Evolutionary conservation across 805 yeast genomes (phyloP).

Genomic region (Candida tibetensis): DNA sequence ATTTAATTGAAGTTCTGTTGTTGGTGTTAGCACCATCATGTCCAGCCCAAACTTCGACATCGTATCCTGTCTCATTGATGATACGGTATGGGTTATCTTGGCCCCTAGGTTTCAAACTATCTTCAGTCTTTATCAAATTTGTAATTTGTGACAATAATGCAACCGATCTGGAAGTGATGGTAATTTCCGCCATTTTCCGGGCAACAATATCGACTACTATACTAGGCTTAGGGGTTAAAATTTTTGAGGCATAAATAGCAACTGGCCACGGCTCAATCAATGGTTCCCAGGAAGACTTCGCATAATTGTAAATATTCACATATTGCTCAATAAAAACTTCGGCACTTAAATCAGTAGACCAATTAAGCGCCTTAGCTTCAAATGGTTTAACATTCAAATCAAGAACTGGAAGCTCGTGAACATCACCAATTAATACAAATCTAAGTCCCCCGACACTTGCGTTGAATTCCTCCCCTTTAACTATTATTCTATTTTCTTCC

Average conservation of each 20-base stretch:
- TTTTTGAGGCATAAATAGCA: constrained; percentile 62
- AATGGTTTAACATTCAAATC: constrained; percentile 76
- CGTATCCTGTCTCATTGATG: constrained; percentile 80
- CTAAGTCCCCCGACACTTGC: constrained; percentile 74
- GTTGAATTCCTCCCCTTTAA: constrained; percentile 66
- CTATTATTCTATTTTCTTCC: constrained; percentile 37
- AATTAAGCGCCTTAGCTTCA: constrained; percentile 63
- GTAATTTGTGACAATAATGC: constrained; percentile 72
- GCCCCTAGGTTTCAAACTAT: constrained; percentile 62
- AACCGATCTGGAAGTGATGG: constrained; percentile 77
- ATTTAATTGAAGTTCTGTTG: constrained; percentile 35
- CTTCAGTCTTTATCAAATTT: constrained; percentile 52
- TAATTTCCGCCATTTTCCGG: constrained; percentile 70
- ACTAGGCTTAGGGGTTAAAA: constrained; percentile 43
- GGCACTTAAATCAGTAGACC: constrained; percentile 83
- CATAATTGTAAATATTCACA: constrained; percentile 79
- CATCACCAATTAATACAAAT: constrained; percentile 82
- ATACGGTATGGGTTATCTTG: constrained; percentile 80
- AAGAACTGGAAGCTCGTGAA: constrained; percentile 83
- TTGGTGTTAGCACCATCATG: constrained; percentile 17
- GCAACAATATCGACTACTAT: constrained; percentile 70
- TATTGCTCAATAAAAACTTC: constrained; percentile 61
- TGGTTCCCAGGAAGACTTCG: constrained; percentile 95
- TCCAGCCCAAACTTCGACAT: constrained; percentile 81
- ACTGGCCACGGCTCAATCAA: constrained; percentile 85